Percentiles rank a stretch among this genome's conserved stretches.
Evolutionary conservation across 805 yeast genomes (phyloP).

Genomic region (Zygosaccharomyces siamensis): DNA sequence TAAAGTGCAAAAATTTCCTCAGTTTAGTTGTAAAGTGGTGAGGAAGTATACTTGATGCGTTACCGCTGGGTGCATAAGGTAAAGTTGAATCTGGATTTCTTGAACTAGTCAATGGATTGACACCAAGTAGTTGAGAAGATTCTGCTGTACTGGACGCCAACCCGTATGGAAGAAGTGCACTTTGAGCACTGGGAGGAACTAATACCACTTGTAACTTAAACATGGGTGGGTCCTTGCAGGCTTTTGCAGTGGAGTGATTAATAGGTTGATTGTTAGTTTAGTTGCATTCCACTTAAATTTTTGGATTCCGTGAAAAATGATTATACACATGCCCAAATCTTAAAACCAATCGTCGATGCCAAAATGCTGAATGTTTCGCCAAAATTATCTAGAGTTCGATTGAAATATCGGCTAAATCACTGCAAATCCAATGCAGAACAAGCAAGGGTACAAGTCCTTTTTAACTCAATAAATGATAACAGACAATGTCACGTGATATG

Average conservation of each 20-base stretch:
- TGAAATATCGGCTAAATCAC: no score
- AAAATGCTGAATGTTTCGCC: no score
- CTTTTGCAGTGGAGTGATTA: not conserved
- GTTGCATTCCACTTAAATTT: not conserved
- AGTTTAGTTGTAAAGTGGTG: constrained; percentile 27
- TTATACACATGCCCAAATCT: not conserved
- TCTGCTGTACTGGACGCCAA: constrained; percentile 21
- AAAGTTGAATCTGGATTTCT: constrained; percentile 13
- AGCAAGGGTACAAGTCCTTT: no score
- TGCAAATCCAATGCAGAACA: no score
- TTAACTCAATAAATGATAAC: no score
- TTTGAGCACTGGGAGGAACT: constrained; percentile 39
- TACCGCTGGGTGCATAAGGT: constrained; percentile 33
- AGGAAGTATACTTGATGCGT: constrained; percentile 28
- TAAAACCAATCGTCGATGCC: not conserved
- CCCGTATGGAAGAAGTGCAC: constrained; percentile 19
- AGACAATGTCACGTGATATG: no score
- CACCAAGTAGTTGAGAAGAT: constrained; percentile 26
- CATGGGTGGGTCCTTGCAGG: constrained; percentile 25
- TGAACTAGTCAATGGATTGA: constrained; percentile 13
- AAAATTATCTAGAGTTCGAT: no score
- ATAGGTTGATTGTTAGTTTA: not conserved
- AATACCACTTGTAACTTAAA: constrained; percentile 43
- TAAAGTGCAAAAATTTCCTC: constrained; percentile 61
- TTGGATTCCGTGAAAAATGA: not conserved